Base-by-base conservation (phyloP, 345 rosid species). In the Aquilaria sinensis region DNA sequence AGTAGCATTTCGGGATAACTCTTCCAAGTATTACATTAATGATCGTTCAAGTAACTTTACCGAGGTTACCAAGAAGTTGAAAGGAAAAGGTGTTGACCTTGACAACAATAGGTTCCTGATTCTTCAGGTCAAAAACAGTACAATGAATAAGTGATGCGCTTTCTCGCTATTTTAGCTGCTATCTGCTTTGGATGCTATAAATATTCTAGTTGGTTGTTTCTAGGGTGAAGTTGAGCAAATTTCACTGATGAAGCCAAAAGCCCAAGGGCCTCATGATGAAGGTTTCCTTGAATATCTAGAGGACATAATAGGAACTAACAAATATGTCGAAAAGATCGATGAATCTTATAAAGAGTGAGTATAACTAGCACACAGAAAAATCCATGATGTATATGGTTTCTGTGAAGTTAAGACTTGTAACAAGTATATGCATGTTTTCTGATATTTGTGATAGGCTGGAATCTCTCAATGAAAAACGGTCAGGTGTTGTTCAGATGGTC, bases 201-300 rank as follows among this genome's bases (percentile, higher is more conserved):
- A 33, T 32, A 13, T 51, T 67, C 55, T 56, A 41, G 67, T 56
- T 71, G 56, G 53, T 57, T 70, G 66, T 67, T 67, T 49, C 66
- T 78, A 94, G 99, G 99, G 99, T 65, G 99, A 94, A 78, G 99
- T 94, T 12, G 99, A 94, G 80, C 99, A 94, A 79, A 94, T 94
- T 78, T 94, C 99, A 34, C 79, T 94, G 68, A 94, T 94, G 99
- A 94, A 88, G 73, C 97, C 97, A 6, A 94, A 94, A 73, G 85
- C 95, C 68, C 97, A 94, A 77, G 96, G 96, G 65, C 96, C 88
- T 12, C 97, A 90, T 74, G 99, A 94, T 74, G 99, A 94, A 80
- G 99, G 99, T 67, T 94, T 90, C 77, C 93, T 94, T 30, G 99
- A 94, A 74, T 94, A 90, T 64, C 80, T 94, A 2, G 99, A 94